Evolutionary conservation across 352 stramenopile species (phyloP), one percentile per base, ranked within the genome.

Genomic region (Pythium myriotylum): DNA sequence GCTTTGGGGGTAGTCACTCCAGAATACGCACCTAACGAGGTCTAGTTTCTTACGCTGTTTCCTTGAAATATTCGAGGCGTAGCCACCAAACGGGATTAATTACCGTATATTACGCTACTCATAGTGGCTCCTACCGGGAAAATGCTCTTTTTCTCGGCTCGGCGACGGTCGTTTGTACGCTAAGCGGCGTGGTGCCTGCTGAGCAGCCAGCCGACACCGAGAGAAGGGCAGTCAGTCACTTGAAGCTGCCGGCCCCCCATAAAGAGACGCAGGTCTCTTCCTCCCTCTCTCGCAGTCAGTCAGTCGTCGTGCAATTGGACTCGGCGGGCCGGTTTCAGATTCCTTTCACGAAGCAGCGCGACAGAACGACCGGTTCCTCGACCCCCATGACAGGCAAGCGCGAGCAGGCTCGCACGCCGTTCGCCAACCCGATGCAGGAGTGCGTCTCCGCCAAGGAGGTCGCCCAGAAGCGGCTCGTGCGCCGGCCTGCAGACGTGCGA

Each of bases 381-480:
- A 54, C 3, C 20, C 24, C 13, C 24, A 82, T 77, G 35, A 82
- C 77, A 2, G 55, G 43, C 62, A 81, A 75, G 40, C 59, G 63
- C 58, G 54, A 74, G 32, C 53, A 75, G 24, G 48, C 54, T 7
- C 45, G 37, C 26, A 40, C 61, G 53, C 32, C 62, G 50, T 72
- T 80, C 49, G 65, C 55, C 22, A 55, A 74, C 39, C 54, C 74
- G 37, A 67, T 90, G 46, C 74, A 80, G 39, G 57, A 77, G 42
- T 89, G 88, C 56, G 77, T 89, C 24, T 77, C 77, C 41, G 79
- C 83, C 33, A 86, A 85, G 54, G 68, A 89, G 29, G 82, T 89
- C 37, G 74, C 78, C n/a, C 82, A 88, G 59, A 77, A 88, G 62
- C 66, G 66, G 29, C 55, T 67, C 33, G 66, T 68, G 41, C 58